These are phyloP conservation scores for Helminthosporium solani DNA, from an alignment of 2,329 filamentous ascomycete genomes.

Conservation along the genomic window DNA sequence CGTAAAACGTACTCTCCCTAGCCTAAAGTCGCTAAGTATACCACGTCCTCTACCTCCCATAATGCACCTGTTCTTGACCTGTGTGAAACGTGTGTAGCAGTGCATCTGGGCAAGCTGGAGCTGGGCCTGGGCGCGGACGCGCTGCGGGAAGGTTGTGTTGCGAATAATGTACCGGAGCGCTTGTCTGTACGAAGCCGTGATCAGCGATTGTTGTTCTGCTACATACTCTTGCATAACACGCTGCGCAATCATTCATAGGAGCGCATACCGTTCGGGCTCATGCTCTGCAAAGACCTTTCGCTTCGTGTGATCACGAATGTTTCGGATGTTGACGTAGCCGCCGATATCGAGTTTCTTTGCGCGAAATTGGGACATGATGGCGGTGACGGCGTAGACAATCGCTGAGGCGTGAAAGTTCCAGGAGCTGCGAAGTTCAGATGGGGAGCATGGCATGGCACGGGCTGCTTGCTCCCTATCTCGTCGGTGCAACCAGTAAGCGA, in stretches of 20 bases:
- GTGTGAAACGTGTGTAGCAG: constrained; percentile 87
- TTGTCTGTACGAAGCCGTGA: constrained; percentile 61
- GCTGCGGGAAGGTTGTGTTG: constrained; percentile 80
- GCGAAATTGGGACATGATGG: constrained; percentile 68
- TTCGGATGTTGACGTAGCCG: constrained; percentile 81
- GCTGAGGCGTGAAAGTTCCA: constrained; percentile 1
- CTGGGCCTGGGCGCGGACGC: constrained; percentile 87
- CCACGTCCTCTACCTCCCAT: constrained; percentile 86
- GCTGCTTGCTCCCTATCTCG: constrained; percentile 13
- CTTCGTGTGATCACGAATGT: constrained; percentile 95
- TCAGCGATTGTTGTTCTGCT: constrained; percentile 8
- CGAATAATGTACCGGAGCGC: constrained; percentile 79
- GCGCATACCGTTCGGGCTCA: constrained; percentile 78
- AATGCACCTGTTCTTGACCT: constrained; percentile 92
- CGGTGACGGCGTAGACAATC: constrained; percentile 11
- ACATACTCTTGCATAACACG: too few relatives aligned
- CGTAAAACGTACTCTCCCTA: constrained; percentile 71
- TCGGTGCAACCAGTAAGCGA: not conserved
- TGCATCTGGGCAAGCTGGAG: constrained; percentile 94
- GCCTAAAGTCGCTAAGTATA: constrained; percentile 89
- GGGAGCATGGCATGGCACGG: constrained; percentile 4
- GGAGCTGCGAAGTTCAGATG: constrained; percentile 12
- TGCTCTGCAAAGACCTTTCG: constrained; percentile 84
- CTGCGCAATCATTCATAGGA: constrained; percentile 6
- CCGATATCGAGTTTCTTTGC: constrained; percentile 87